Evolutionary conservation across 148 eudicot genomes (phyloP).

Genomic region (Diospyros kaki): DNA sequence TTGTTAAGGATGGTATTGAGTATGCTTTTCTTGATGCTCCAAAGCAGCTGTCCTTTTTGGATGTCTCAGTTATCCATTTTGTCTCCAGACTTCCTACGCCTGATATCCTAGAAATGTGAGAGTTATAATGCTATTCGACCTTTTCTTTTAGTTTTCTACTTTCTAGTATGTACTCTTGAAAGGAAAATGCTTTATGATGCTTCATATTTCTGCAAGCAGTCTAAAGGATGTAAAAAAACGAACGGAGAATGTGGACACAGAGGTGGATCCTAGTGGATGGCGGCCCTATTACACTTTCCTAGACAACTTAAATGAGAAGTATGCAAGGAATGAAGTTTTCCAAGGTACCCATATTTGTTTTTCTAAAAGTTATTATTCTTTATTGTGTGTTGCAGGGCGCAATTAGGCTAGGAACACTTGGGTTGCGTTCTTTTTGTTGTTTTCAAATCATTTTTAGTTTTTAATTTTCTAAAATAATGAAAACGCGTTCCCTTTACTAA

Average conservation of each 20-base stretch:
- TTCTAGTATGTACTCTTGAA: not conserved
- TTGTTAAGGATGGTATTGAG: slow-evolving; percentile 70
- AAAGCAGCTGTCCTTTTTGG: slow-evolving; percentile 64
- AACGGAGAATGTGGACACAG: slow-evolving; percentile 67
- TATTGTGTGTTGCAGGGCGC: not conserved
- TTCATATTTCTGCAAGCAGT: slow-evolving; percentile 29
- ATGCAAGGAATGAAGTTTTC: slow-evolving; percentile 64
- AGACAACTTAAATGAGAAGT: slow-evolving; percentile 64
- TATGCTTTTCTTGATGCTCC: slow-evolving; percentile 77
- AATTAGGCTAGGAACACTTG: too few species aligned
- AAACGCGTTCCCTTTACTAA: too few species aligned
- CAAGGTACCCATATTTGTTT: slow-evolving; percentile 31
- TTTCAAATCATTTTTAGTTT: too few species aligned
- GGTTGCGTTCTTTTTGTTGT: too few species aligned
- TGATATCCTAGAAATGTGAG: slow-evolving; percentile 82
- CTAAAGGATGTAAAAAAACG: slow-evolving; percentile 59
- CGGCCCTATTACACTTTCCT: slow-evolving; percentile 68
- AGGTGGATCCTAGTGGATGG: slow-evolving; percentile 95
- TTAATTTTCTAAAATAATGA: too few species aligned
- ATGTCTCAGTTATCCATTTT: slow-evolving; percentile 64
- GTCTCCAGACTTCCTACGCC: slow-evolving; percentile 67
- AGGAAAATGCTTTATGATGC: slow-evolving; percentile 2
- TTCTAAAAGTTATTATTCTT: not conserved
- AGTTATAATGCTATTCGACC: not conserved
- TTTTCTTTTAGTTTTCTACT: too few species aligned